These are phyloP conservation scores for Xylaria multiplex DNA, from an alignment of 2,329 filamentous ascomycete genomes.

Conservation along the genomic window DNA sequence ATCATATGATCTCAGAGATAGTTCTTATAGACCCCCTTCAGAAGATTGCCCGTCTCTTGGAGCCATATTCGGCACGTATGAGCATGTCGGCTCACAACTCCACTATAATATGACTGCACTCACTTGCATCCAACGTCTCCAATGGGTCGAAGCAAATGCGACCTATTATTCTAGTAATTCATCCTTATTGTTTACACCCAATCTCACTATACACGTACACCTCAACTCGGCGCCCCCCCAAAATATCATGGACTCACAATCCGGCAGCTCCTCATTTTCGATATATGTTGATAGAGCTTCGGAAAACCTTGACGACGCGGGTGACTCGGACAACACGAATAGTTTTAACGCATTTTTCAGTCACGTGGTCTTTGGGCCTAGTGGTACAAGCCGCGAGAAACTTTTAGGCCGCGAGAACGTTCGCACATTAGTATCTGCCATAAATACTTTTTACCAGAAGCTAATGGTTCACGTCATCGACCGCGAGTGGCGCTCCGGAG, in stretches of 20 bases:
- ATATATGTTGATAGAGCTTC: neutral
- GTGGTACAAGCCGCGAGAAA: neutral
- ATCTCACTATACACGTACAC: slow-evolving; percentile 1
- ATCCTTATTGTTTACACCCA: neutral
- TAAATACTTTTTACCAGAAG: slow-evolving; percentile 17
- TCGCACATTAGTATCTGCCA: neutral
- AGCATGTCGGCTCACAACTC: neutral
- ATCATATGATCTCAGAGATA: neutral
- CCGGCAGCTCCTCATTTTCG: neutral
- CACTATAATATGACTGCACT: slow-evolving; percentile 1
- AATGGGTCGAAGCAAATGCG: slow-evolving; percentile 13
- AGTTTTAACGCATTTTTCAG: neutral
- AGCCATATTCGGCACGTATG: slow-evolving; percentile 2
- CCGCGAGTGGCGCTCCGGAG: slow-evolving; percentile 3
- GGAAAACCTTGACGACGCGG: no score
- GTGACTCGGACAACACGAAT: no score
- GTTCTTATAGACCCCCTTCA: neutral
- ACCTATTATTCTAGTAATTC: neutral
- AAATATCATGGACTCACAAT: slow-evolving; percentile 6
- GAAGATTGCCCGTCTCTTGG: slow-evolving; percentile 12
- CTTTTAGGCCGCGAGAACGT: neutral
- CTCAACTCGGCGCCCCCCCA: neutral
- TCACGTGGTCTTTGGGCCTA: neutral
- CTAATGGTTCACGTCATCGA: slow-evolving; percentile 12
- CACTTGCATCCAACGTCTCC: neutral